phyloP scores from a whole-genome alignment of 108 stramenopile genomes.

The Cylindrotheca closterium region DNA sequence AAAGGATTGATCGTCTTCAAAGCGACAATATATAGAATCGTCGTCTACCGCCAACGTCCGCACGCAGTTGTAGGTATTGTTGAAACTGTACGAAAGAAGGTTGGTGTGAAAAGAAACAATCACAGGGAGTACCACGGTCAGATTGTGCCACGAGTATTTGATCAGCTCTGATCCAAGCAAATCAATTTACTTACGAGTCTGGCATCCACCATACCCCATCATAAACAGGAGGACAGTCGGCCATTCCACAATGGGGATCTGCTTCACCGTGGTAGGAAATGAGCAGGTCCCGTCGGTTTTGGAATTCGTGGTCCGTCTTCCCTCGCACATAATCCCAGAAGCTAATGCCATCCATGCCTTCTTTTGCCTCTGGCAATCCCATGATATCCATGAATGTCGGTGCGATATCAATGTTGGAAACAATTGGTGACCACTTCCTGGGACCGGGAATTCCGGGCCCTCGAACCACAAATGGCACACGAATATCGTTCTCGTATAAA shows the following conservation, averaged over 20 bases:
- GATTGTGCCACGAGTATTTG: too few relatives aligned
- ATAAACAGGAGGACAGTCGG: slow-evolving; percentile 22
- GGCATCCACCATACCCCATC: slow-evolving; percentile 27
- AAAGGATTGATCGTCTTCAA: slow-evolving; percentile 33
- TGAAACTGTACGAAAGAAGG: too few relatives aligned
- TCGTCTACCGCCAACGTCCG: slow-evolving; percentile 7
- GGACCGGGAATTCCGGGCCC: slow-evolving; percentile 22
- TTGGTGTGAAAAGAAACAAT: too few relatives aligned
- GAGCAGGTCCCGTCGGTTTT: slow-evolving; percentile 14
- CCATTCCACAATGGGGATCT: slow-evolving; percentile 8
- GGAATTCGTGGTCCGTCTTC: slow-evolving; percentile 4
- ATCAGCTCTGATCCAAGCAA: slow-evolving; percentile 28
- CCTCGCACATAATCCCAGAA: slow-evolving; percentile 16
- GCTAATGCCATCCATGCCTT: slow-evolving; percentile 31
- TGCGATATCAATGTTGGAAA: slow-evolving; percentile 36
- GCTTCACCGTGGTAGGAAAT: slow-evolving; percentile 34
- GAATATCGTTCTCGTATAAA: slow-evolving; percentile 42
- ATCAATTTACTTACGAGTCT: too few relatives aligned
- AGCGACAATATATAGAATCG: slow-evolving; percentile 37
- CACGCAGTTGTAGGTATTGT: slow-evolving; percentile 24
- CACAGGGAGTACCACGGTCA: too few relatives aligned
- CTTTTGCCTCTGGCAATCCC: neutral
- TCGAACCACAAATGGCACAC: slow-evolving; percentile 34
- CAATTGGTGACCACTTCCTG: slow-evolving; percentile 10
- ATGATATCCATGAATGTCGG: slow-evolving; percentile 35